Percentiles rank a stretch among this genome's conserved stretches.
These are phyloP conservation scores for Parathielavia appendiculata DNA, from an alignment of 495 filamentous ascomycete species.

Conservation along the genomic window DNA sequence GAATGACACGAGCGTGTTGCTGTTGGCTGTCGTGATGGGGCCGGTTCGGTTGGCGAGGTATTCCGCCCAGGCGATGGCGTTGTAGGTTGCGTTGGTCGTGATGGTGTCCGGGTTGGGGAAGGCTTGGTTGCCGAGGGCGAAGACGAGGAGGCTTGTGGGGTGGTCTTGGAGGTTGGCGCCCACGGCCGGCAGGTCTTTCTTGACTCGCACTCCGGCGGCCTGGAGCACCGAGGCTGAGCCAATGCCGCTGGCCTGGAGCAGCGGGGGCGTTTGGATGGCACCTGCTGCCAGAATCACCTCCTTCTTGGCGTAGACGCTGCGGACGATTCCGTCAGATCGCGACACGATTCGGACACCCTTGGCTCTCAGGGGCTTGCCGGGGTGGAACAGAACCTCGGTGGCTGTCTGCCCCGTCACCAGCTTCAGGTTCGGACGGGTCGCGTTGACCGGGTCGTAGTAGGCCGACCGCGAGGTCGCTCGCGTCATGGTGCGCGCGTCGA, in stretches of 20 bases:
- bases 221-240: conserved; percentile 43
- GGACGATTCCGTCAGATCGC: conserved; percentile 9
- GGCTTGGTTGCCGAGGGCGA: conserved; percentile 23
- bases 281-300: conserved; percentile 53
- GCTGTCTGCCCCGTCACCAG: conserved; percentile 26
- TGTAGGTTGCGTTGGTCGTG: conserved; percentile 24
- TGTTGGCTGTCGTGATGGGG: conserved; percentile 21
- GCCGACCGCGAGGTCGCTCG: conserved; percentile 26
- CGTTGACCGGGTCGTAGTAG: conserved; percentile 28
- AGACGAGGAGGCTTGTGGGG: conserved; percentile 25
- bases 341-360: conserved; percentile 24
- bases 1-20: conserved; percentile 17
- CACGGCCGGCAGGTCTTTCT: conserved; percentile 46
- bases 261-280: conserved; percentile 49
- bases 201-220: conserved; percentile 38
- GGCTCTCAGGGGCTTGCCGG: conserved; percentile 13
- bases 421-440: conserved; percentile 18
- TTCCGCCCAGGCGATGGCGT: conserved; percentile 25
- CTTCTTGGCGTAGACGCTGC: conserved; percentile 23
- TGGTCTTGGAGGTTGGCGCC: conserved; percentile 52
- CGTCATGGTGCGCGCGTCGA: conserved; percentile 24
- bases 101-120: conserved; percentile 30
- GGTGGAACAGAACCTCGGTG: conserved; percentile 23
- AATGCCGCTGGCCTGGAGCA: conserved; percentile 50
- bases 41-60: conserved; percentile 27